Evolutionary conservation across 176 grass and related monocot species (phyloP), one percentile per base, ranked within the genome.

Genomic region (Carex scoparia): DNA sequence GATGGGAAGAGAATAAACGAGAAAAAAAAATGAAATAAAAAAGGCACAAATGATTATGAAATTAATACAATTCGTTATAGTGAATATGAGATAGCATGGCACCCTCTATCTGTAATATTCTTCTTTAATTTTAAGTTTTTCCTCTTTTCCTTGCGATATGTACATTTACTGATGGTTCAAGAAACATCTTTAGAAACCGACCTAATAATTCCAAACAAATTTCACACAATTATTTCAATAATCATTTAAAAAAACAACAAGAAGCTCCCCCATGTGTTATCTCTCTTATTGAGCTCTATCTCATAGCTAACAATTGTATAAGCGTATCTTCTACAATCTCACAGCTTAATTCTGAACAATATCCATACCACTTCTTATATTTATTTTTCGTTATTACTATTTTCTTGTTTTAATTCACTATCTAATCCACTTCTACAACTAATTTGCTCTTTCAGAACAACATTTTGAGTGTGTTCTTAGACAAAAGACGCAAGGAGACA

Each of bases 111-210:
- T 33, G 32, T 33, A 33, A 2, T 33, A 33, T 33, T 33, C 32
- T 33, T 33, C 32, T 33, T 33, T 33, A 33, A 33, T 33, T 33
- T 93, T 91, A 61, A 97, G 91, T 82, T 94, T 92, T 61, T 94
- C 90, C 32, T 97, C 95, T 70, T 97, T 97, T 38, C 82, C 92
- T 92, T 28, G 56, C 63, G 3, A 92, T 92, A 32, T 84, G 90
- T 51, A 97, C 85, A 86, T 97, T 2, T 33, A 33, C 32, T 33
- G 1, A 1, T 33, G 32, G 95, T 38, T 92, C 90, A 81, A 97
- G 86, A 76, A 97, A 86, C 91, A 91, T 84, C 86, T 91, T 91
- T 37, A 97, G 84, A 75, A 97, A 97, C 58, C 70, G 4, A 3
- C 90, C 95, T 97, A 77, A 70, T 55, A 85, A 38, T 69, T 37